Conservation (phyloP, 345 rosid species). For the Rubroshorea leprosula region DNA sequence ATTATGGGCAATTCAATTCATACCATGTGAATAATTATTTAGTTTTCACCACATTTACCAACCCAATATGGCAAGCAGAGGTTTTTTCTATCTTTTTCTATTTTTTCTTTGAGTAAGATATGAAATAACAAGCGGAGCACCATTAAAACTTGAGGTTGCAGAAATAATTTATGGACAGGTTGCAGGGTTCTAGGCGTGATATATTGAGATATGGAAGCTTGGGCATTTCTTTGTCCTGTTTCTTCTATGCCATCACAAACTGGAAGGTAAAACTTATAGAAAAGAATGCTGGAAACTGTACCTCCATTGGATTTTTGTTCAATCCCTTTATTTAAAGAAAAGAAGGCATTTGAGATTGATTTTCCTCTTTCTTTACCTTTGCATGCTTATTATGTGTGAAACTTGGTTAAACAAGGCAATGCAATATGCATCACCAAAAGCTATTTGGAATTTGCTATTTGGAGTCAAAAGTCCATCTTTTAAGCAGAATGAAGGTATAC, state of each 20-base stretch:
- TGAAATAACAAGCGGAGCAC: constrained; percentile 11
- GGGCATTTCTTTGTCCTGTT: constrained; percentile 71
- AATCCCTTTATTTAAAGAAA: neutral
- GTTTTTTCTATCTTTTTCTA: too few species aligned
- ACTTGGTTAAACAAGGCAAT: constrained; percentile 49
- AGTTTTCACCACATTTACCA: too few species aligned
- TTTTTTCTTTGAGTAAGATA: too few species aligned
- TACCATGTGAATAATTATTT: neutral
- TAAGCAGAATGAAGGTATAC: constrained; percentile 37
- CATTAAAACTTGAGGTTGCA: constrained; percentile 52
- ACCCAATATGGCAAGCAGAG: too few species aligned
- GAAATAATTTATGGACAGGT: constrained; percentile 86
- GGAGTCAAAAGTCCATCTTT: constrained; percentile 55
- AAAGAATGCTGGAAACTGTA: neutral
- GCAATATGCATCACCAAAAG: constrained; percentile 87
- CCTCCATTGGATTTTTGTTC: neutral
- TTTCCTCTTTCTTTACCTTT: neutral
- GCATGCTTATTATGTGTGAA: neutral
- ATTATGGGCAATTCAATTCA: constrained; percentile 12
- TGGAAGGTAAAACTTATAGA: constrained; percentile 50
- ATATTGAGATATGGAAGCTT: constrained; percentile 81
- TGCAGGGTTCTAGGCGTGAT: constrained; percentile 85
- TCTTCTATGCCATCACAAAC: constrained; percentile 49
- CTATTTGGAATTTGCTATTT: constrained; percentile 68
- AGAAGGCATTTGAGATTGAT: neutral